Evolutionary conservation across 805 yeast species (phyloP).

Genomic region (Cyberlindnera amylophila): DNA sequence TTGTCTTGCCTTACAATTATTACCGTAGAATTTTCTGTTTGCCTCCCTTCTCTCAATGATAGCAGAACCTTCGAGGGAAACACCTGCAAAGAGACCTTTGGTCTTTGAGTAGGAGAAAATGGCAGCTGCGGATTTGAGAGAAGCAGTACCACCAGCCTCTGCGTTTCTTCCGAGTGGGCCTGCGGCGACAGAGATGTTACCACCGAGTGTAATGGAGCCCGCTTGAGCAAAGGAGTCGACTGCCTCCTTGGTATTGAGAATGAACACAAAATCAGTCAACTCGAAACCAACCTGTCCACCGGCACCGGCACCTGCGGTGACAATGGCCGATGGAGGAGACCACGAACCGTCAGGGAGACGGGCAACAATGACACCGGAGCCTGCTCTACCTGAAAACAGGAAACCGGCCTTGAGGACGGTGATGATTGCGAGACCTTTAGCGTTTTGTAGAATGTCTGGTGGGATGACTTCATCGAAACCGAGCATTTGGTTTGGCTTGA

Average conservation of each 20-base stretch:
- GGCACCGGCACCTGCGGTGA: slow-evolving; percentile 97
- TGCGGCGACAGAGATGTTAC: slow-evolving; percentile 92
- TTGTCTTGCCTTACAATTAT: slow-evolving; percentile 79
- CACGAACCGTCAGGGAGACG: slow-evolving; percentile 91
- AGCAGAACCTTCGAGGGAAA: slow-evolving; percentile 94
- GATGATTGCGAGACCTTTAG: slow-evolving; percentile 87
- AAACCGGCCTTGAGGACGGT: slow-evolving; percentile 98
- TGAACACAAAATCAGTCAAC: slow-evolving; percentile 92
- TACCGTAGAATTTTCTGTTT: slow-evolving; percentile 90
- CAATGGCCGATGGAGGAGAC: slow-evolving; percentile 97
- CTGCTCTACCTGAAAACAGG: slow-evolving; percentile 94
- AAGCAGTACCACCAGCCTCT: slow-evolving; percentile 95
- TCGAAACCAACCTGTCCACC: slow-evolving; percentile 98
- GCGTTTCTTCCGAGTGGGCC: slow-evolving; percentile 98
- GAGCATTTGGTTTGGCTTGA: slow-evolving; percentile 90
- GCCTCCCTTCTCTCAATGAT: slow-evolving; percentile 97
- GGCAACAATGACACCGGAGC: slow-evolving; percentile 93
- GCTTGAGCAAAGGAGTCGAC: slow-evolving; percentile 91
- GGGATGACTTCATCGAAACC: slow-evolving; percentile 91
- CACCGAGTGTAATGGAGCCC: slow-evolving; percentile 93
- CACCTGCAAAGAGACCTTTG: slow-evolving; percentile 96
- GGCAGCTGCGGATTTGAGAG: slow-evolving; percentile 82
- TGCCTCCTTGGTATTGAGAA: slow-evolving; percentile 80
- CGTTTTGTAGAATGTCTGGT: slow-evolving; percentile 78
- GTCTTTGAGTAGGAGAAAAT: slow-evolving; percentile 92